A percentile compares a stretch with the other conserved stretches of the same genome.
phyloP scores from a whole-genome alignment of 495 filamentous ascomycete species.

The Clohesyomyces aquaticus region DNA sequence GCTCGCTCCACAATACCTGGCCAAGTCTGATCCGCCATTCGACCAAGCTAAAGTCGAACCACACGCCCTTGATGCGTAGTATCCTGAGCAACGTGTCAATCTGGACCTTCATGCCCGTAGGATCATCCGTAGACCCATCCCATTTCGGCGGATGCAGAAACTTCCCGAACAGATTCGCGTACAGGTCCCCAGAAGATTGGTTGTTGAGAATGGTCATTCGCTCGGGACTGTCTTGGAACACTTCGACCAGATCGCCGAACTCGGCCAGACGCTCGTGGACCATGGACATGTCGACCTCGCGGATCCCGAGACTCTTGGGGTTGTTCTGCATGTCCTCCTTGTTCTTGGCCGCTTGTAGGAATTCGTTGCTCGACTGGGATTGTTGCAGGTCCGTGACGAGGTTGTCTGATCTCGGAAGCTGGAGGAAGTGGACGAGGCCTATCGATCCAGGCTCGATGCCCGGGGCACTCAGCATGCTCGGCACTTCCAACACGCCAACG shows the following conservation, averaged over 20 bases:
- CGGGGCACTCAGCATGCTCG: slow-evolving; percentile 76
- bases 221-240: slow-evolving; percentile 45
- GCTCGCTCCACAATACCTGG: slow-evolving; percentile 70
- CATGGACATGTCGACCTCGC: slow-evolving; percentile 52
- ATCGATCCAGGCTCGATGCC: slow-evolving; percentile 73
- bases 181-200: slow-evolving; percentile 51
- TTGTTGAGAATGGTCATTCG: slow-evolving; percentile 52
- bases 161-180: slow-evolving; percentile 52
- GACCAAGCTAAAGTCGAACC: slow-evolving; percentile 77
- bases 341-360: slow-evolving; percentile 36
- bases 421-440: slow-evolving; percentile 74
- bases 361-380: slow-evolving; percentile 33
- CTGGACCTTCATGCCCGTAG: slow-evolving; percentile 54
- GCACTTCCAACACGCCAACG: slow-evolving; percentile 62
- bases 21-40: slow-evolving; percentile 80
- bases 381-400: slow-evolving; percentile 49
- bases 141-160: slow-evolving; percentile 51
- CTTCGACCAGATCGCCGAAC: slow-evolving; percentile 50
- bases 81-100: slow-evolving; percentile 56
- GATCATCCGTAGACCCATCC: slow-evolving; percentile 45
- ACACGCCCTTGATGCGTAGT: slow-evolving; percentile 56
- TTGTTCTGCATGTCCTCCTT: slow-evolving; percentile 43
- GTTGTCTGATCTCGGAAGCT: slow-evolving; percentile 67
- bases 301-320: slow-evolving; percentile 47
- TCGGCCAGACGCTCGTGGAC: slow-evolving; percentile 53